Evolutionary conservation across 164 flowering plant species (phyloP).

Genomic region (Umbellularia californica): DNA sequence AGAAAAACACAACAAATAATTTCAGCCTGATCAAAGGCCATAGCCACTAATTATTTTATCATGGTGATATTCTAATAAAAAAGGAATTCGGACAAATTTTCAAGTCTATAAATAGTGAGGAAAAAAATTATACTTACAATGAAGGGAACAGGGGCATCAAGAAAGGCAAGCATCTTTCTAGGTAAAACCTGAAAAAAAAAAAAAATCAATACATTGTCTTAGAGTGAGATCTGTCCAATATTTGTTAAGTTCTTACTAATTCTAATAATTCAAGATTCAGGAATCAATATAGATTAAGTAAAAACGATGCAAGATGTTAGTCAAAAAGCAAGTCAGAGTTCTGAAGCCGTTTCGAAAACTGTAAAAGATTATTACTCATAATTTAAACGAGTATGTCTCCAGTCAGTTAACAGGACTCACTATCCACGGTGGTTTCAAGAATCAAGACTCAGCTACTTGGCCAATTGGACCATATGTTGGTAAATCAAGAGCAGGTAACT

Average conservation of each 20-base stretch:
- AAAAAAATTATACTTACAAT: constrained; percentile 54
- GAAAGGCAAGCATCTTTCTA: constrained; percentile 79
- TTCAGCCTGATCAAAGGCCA: neutral
- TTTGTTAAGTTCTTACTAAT: neutral
- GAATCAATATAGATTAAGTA: neutral
- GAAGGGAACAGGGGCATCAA: constrained; percentile 96
- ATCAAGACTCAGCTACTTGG: neutral
- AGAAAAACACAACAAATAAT: too few species aligned
- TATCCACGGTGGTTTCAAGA: neutral
- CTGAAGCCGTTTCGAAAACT: neutral
- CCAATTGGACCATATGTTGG: neutral
- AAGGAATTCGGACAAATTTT: neutral
- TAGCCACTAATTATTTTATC: neutral
- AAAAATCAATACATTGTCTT: neutral
- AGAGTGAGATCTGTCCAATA: neutral
- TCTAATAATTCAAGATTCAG: neutral
- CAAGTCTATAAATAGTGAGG: neutral
- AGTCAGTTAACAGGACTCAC: neutral
- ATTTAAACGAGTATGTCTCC: neutral
- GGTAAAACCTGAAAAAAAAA: constrained; percentile 64
- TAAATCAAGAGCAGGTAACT: neutral
- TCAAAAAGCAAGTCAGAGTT: neutral
- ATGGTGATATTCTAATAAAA: neutral
- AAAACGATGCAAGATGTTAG: neutral
- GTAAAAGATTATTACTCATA: neutral